Evolutionary conservation across 1,139 yeast species (phyloP).

Genomic region (Kodamaea arcana): DNA sequence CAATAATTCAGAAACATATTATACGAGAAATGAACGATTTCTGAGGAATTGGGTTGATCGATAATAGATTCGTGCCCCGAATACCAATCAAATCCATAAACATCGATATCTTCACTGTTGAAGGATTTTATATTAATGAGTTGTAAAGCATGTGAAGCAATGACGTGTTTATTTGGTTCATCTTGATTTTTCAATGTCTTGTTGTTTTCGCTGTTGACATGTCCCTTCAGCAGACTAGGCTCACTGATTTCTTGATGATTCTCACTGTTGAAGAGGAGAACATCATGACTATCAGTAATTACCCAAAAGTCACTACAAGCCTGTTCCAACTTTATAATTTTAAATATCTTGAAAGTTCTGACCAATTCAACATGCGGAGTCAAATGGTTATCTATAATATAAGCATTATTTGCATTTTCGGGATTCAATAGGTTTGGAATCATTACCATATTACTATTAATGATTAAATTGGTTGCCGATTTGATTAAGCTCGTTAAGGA

Average conservation of each 20-base stretch:
- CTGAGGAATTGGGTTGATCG: conserved; percentile 12
- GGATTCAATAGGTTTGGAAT: conserved; percentile 30
- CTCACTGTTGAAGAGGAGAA: conserved; percentile 28
- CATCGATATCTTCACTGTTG: conserved; percentile 26
- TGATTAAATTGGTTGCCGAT: conserved; percentile 33
- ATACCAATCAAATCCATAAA: conserved; percentile 33
- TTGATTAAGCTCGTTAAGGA: conserved; percentile 29
- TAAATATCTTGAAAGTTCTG: conserved; percentile 23
- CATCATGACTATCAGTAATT: conserved; percentile 36
- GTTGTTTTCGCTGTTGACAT: too few species aligned
- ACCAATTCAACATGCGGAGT: conserved; percentile 24
- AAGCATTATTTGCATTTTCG: conserved; percentile 32
- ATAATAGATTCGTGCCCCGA: too few species aligned
- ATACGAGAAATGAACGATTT: conserved; percentile 22
- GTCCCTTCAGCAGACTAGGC: too few species aligned
- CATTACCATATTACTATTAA: conserved; percentile 1
- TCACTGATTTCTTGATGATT: too few species aligned
- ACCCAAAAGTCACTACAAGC: conserved; percentile 35
- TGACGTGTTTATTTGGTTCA: too few species aligned
- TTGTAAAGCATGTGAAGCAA: too few species aligned
- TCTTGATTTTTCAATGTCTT: too few species aligned
- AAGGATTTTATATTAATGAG: conserved; percentile 32
- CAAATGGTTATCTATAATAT: conserved; percentile 23
- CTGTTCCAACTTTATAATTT: conserved; percentile 34
- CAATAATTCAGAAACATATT: conserved; percentile 28